A percentile compares a stretch with the other conserved stretches of the same genome.
phyloP scores from a whole-genome alignment of 2,329 filamentous ascomycete species.

The Aspergillus quadrilineatus region DNA sequence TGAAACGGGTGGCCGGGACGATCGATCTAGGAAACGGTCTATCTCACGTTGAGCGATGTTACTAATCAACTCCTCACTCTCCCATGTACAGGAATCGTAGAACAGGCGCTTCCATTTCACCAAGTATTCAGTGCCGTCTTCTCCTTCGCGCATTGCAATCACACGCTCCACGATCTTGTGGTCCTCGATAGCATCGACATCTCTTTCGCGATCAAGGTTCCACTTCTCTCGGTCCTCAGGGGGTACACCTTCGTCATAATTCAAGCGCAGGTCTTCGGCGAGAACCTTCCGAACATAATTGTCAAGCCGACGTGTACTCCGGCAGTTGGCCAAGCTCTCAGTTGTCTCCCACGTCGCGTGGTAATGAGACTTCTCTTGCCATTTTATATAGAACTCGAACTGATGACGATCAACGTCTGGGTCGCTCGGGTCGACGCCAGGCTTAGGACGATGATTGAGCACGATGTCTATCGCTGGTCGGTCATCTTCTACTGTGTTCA shows the following conservation, averaged over 20 bases:
- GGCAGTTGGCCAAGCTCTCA: constrained; percentile 70
- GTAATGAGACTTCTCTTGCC: constrained; percentile 92
- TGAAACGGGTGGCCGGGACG: constrained; percentile 75
- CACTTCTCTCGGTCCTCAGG: constrained; percentile 90
- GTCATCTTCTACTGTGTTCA: constrained; percentile 67
- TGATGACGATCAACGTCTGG: constrained; percentile 56
- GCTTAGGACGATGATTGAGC: constrained; percentile 78
- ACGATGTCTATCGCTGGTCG: constrained; percentile 87
- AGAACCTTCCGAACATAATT: constrained; percentile 91
- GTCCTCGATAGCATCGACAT: constrained; percentile 82
- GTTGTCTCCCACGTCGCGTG: constrained; percentile 94
- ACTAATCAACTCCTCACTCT: constrained; percentile 71
- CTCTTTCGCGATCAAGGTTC: constrained; percentile 89
- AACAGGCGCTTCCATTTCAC: constrained; percentile 96
- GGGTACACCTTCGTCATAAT: constrained; percentile 69
- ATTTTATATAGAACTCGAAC: constrained; percentile 92
- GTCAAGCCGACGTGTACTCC: constrained; percentile 83
- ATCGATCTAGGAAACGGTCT: constrained; percentile 83
- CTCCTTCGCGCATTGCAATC: constrained; percentile 77
- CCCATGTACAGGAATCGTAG: constrained; percentile 96
- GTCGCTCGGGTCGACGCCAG: constrained; percentile 54
- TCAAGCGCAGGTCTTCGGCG: constrained; percentile 73
- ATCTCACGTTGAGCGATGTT: constrained; percentile 82
- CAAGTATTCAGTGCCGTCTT: constrained; percentile 81
- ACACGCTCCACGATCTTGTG: constrained; percentile 91